These are phyloP conservation scores for Schizonepeta tenuifolia DNA, from an alignment of 257 asterid species.

Conservation along the genomic window DNA sequence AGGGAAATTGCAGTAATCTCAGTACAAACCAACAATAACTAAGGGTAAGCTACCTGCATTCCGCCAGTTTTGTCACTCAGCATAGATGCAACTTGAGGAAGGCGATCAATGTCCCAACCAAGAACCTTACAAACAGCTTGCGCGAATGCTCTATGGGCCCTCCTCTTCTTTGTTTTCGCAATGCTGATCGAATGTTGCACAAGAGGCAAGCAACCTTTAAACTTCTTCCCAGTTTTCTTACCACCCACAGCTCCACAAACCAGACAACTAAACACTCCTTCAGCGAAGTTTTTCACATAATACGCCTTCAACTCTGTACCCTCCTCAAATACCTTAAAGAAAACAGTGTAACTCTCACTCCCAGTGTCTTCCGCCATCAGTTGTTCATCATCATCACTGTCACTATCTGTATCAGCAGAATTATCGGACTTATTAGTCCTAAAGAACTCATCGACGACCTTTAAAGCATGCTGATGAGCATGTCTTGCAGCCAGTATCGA, in stretches of 20 bases:
- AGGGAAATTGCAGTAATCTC: background rate
- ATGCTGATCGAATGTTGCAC: slow-evolving; percentile 65
- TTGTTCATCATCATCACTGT: slow-evolving; percentile 48
- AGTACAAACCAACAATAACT: background rate
- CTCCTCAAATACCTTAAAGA: slow-evolving; percentile 51
- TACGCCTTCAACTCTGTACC: slow-evolving; percentile 52
- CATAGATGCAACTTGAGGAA: slow-evolving; percentile 49
- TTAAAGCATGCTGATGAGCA: slow-evolving; percentile 59
- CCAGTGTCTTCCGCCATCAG: slow-evolving; percentile 44
- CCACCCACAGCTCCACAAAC: slow-evolving; percentile 69
- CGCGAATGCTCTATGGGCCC: slow-evolving; percentile 72
- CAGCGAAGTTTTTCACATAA: slow-evolving; percentile 50
- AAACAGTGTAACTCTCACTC: slow-evolving; percentile 39
- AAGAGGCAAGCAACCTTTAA: slow-evolving; percentile 65
- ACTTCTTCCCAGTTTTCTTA: slow-evolving; percentile 58
- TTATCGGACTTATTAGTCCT: slow-evolving; percentile 26
- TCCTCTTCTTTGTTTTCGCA: slow-evolving; percentile 56
- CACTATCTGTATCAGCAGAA: slow-evolving; percentile 37
- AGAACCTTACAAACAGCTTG: slow-evolving; percentile 68
- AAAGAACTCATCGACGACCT: slow-evolving; percentile 41
- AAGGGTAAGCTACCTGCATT: slow-evolving; percentile 36
- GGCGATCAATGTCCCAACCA: slow-evolving; percentile 77
- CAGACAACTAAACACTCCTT: slow-evolving; percentile 71
- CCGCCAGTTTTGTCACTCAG: slow-evolving; percentile 36
- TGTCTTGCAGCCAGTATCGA: slow-evolving; percentile 35